Percentiles rank a stretch among this genome's conserved stretches.
These are phyloP conservation scores for Microsporum ferrugineum DNA, from an alignment of 2,329 filamentous ascomycete species.

Conservation along the genomic window DNA sequence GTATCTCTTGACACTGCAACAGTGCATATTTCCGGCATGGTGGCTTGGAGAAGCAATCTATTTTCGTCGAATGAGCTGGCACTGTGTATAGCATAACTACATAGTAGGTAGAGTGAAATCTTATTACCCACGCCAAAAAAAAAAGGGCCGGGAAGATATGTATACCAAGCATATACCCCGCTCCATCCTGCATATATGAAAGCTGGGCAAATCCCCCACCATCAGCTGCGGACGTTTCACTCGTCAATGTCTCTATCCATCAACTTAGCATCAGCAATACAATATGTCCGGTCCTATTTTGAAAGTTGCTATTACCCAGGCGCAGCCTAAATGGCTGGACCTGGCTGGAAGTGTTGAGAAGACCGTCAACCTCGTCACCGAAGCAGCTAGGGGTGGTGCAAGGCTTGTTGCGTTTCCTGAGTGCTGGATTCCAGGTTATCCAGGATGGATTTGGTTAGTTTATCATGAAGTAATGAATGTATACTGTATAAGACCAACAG, in stretches of 20 bases:
- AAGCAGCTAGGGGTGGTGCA: slow-evolving; percentile 44
- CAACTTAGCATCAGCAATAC: neutral
- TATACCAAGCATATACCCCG: neutral
- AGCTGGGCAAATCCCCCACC: neutral
- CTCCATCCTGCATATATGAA: neutral
- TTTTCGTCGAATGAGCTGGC: no score
- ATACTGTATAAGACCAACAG: neutral
- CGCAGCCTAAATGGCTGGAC: slow-evolving; percentile 51
- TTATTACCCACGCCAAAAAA: no score
- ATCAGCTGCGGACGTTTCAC: neutral
- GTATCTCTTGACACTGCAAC: no score
- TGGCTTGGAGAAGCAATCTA: no score
- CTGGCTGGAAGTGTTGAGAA: slow-evolving; percentile 45
- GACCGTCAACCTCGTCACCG: slow-evolving; percentile 45
- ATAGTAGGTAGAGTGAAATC: no score
- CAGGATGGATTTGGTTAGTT: slow-evolving; percentile 37
- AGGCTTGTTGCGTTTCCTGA: slow-evolving; percentile 47
- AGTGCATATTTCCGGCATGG: no score
- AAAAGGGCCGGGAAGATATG: neutral
- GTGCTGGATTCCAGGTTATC: slow-evolving; percentile 46
- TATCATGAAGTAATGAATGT: neutral
- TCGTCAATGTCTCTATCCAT: neutral
- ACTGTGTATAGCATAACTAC: no score
- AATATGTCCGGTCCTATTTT: slow-evolving; percentile 1
- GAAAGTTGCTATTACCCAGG: slow-evolving; percentile 29